Percentiles rank a stretch among this genome's conserved stretches.
Conservation (phyloP, 768 basidiomycete genomes). For the Roridomyces roridus region DNA sequence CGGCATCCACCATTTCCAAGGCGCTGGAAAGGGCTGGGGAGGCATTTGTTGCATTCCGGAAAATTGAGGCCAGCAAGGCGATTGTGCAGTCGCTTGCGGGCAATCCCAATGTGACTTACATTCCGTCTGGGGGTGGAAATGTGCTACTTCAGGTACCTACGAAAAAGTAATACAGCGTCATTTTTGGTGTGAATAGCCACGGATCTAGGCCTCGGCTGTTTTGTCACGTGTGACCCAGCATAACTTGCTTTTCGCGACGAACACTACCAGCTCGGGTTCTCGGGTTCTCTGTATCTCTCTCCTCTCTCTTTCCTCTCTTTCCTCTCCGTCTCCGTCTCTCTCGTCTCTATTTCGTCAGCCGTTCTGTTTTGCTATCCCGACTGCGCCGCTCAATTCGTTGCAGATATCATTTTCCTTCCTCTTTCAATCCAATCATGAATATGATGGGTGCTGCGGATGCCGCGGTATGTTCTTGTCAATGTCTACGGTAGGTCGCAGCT, state of each 20-base stretch:
- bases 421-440: slow-evolving; percentile 71
- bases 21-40: slow-evolving; percentile 95
- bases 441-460: slow-evolving; percentile 79
- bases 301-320: slow-evolving; percentile 34
- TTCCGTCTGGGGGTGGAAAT: slow-evolving; percentile 81
- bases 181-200: background rate
- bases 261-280: slow-evolving; percentile 34
- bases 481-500: slow-evolving; percentile 30
- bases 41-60: slow-evolving; percentile 91
- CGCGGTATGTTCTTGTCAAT: slow-evolving; percentile 58
- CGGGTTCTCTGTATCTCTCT: slow-evolving; percentile 47
- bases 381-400: slow-evolving; percentile 34
- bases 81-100: slow-evolving; percentile 84
- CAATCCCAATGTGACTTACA: slow-evolving; percentile 89
- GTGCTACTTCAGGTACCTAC: slow-evolving; percentile 85
- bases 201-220: too few species aligned
- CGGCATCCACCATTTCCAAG: slow-evolving; percentile 89
- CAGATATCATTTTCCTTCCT: slow-evolving; percentile 58
- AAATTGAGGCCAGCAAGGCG: slow-evolving; percentile 98
- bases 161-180: slow-evolving; percentile 42
- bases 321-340: slow-evolving; percentile 47
- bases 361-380: slow-evolving; percentile 28
- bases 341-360: slow-evolving; percentile 54
- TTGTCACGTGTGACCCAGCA: too few species aligned
- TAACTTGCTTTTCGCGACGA: too few species aligned